Evolutionary conservation across 495 filamentous ascomycete genomes (phyloP), one percentile per base, ranked within the genome.

Genomic region (Xylaria nigripes): DNA sequence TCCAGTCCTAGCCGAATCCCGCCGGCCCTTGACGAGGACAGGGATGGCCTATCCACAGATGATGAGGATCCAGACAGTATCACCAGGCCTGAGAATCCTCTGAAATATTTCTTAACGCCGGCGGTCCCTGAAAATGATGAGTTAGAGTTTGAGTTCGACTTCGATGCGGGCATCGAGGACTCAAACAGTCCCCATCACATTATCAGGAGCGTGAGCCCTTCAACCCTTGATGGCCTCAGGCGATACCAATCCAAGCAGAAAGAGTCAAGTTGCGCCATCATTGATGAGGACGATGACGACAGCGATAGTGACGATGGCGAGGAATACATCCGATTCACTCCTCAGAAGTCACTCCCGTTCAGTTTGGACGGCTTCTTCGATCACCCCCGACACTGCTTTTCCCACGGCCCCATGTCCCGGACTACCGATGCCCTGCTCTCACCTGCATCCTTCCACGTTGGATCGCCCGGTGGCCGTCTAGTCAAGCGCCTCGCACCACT

Each of bases 121-220:
- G 62, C 68, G 1, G 66, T 69, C 0, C 59, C 62, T 0, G 55
- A 58, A 15, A 61, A 69, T 23, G 63, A 65, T n/a, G 67, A 66
- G 10, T 60, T 66, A 5, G 66, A 69, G 45, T 68, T 73, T 22
- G 60, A 76, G 47, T 75, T 76, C 49, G 72, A 76, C 34, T 76
- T 76, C 48, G 75, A 77, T 50, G 75, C 75, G 16, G 75, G 75
- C 19, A 77, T 77, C 55, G 75, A 76, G 55, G 71, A 77, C 56
- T 57, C 66, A 34, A 74, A 68, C 50, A 69, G 67, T 40, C 72
- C 69, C 8, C 42, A 62, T 12, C 60, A 62, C 13, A 67, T 73
- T 45, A 65, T 76, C 15, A 60, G 75, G 41, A 76, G 70, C 41
- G 68, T 77, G 44, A 76, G 72, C 45, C 75, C 75, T 0, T 76